These are phyloP conservation scores for Gaeumannomyces tritici DNA, from an alignment of 2,329 filamentous ascomycete genomes.

Conservation along the genomic window DNA sequence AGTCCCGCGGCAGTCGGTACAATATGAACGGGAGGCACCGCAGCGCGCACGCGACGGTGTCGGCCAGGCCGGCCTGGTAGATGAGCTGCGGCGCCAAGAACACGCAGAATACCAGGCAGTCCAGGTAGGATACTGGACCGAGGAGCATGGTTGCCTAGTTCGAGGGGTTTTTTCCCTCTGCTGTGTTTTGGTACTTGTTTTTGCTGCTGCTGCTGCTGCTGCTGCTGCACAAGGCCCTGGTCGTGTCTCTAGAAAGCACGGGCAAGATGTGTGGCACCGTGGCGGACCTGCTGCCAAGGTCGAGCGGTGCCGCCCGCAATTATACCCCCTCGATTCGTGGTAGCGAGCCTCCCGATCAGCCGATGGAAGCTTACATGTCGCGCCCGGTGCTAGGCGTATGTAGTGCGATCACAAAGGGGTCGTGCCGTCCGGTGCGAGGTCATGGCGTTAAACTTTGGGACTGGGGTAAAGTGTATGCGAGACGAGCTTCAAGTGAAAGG, in stretches of 20 bases:
- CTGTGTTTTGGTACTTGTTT: not conserved
- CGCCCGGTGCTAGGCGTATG: no score
- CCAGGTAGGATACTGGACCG: conserved; percentile 62
- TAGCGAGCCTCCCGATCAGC: no score
- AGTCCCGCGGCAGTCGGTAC: conserved; percentile 45
- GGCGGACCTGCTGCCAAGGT: no score
- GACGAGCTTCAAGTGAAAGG: no score
- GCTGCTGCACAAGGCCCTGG: not conserved
- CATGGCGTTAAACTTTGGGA: not conserved
- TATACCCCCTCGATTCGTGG: no score
- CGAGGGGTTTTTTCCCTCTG: not conserved
- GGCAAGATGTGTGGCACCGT: no score
- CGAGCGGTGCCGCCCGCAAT: no score
- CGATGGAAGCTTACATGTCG: no score
- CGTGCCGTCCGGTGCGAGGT: not conserved
- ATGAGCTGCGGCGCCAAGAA: conserved; percentile 66
- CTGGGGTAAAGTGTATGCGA: no score
- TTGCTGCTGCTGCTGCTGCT: not conserved
- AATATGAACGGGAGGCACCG: conserved; percentile 59
- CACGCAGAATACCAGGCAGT: conserved; percentile 63
- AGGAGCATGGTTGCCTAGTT: conserved; percentile 53
- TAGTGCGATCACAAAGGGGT: no score
- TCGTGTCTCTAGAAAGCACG: not conserved
- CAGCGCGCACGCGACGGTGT: conserved; percentile 47
- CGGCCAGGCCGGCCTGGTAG: conserved; percentile 53